A percentile compares a stretch with the other conserved stretches of the same genome.
These are phyloP conservation scores for Myrmaecium sp. DNA, from an alignment of 2,329 filamentous ascomycete species.

Conservation along the genomic window DNA sequence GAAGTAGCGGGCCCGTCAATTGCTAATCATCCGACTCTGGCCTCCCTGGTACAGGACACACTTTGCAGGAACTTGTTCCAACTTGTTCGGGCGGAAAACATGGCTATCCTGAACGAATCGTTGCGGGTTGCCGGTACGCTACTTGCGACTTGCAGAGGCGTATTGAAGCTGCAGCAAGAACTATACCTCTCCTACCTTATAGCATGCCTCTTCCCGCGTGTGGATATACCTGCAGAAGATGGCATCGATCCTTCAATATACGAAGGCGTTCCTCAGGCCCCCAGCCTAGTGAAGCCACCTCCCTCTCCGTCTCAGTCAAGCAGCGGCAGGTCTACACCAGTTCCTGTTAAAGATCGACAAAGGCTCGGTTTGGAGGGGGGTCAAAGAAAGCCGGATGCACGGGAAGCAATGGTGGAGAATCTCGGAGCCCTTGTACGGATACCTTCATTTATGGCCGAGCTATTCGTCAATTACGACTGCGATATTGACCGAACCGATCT, in stretches of 20 bases:
- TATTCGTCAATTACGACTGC: slow-evolving; percentile 97
- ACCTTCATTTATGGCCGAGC: slow-evolving; percentile 83
- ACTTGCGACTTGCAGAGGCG: slow-evolving; percentile 72
- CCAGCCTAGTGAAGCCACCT: slow-evolving; percentile 67
- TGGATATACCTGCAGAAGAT: slow-evolving; percentile 80
- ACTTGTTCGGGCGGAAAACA: slow-evolving; percentile 87
- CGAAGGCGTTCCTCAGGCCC: slow-evolving; percentile 79
- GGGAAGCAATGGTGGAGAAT: slow-evolving; percentile 96
- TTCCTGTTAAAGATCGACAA: slow-evolving; percentile 81
- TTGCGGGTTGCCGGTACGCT: slow-evolving; percentile 82
- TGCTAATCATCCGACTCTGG: slow-evolving; percentile 75
- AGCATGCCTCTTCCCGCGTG: slow-evolving; percentile 80
- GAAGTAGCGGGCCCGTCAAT: slow-evolving; percentile 95
- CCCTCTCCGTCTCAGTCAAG: slow-evolving; percentile 36
- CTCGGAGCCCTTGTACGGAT: slow-evolving; percentile 83
- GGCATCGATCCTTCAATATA: slow-evolving; percentile 86
- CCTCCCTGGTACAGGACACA: slow-evolving; percentile 76
- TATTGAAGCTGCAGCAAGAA: slow-evolving; percentile 92
- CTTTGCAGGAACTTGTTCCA: slow-evolving; percentile 92
- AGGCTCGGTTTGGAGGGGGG: slow-evolving; percentile 87
- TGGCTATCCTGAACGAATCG: slow-evolving; percentile 85
- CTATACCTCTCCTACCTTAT: slow-evolving; percentile 89
- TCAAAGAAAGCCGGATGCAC: slow-evolving; percentile 77
- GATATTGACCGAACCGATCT: slow-evolving; percentile 81
- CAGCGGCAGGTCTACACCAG: slow-evolving; percentile 77